Base-by-base conservation (phyloP, 202 grass and related monocot species). In the Carex arenaria region DNA sequence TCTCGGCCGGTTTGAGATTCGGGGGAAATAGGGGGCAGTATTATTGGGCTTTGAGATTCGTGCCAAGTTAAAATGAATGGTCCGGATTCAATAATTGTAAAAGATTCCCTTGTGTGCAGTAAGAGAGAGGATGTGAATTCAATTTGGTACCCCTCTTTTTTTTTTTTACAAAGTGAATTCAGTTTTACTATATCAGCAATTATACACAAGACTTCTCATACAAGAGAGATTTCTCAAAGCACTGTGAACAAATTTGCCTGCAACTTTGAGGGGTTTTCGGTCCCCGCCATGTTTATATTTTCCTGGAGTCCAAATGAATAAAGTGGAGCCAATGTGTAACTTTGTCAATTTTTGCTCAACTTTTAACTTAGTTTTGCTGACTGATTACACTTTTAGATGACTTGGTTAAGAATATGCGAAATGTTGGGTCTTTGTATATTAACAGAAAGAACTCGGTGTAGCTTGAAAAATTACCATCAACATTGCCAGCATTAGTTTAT, bases 141-240 rank as follows among this genome's bases (percentile, higher is more conserved):
- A 26, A 26, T 26, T 26, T 26, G 26, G 26, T 26, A 26, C 26
- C 26, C 26, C 19, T n/a, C 23, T 67, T 62, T 5, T 49, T 82
- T 84, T 78, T 17, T 12, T 15, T 84, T 36, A 38, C 56, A 38
- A 84, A 86, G 59, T 26, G 38, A 51, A 59, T 61, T 70, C 10
- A 56, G 22, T 66, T 13, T 51, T 40, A 56, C 18, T 19, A 17
- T 32, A 32, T 31, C 22, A 26, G 51, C 51, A 56, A 76, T 7
- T 14, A 55, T 56, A 56, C 28, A 54, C 49, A 10, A 17, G 14
- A 72, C 19, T 76, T 76, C 51, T 55, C 14, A 76, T 10, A 56
- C 13, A n/a, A 18, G 20, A 11, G 7, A 26, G 10, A 11, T 52
- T 67, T 38, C 43, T 52, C 13, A 51, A 72, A 73, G 43, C 11